Base-by-base conservation (phyloP, 169 alveolate species). In the Eimeria necatrix region DNA sequence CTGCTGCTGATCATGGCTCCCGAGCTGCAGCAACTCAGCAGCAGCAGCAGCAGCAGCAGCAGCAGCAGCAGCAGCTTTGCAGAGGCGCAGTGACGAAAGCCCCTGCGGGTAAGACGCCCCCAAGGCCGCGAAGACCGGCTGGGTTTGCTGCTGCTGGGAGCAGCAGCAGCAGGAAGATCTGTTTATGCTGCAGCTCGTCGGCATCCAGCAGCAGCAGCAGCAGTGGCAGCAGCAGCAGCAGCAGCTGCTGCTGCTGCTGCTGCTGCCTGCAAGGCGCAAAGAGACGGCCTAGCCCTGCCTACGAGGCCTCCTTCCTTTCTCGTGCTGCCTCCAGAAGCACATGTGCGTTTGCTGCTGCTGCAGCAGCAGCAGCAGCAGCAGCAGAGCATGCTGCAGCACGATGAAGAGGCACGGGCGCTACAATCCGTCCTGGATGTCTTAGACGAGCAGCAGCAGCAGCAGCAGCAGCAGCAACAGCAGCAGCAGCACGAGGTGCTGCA, bases 1-100 rank as follows among this genome's bases (percentile, higher is more conserved):
- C 12, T 56, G 68, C 68, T 56, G 22, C 68, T 56, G 22, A 14
- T 56, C 0, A 56, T 18, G 68, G 22, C 2, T 10, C 68, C 68
- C 22, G 12, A 10, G 12, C 22, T 14, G 68, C 68, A 14, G 68
- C 68, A 56, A 18, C 68, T 56, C 68, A 14, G 12, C 22, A 56
- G 68, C 68, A 56, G 68, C 68, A 56, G 68, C 68, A 56, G 20
- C 68, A 56, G 68, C 68, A 56, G 68, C 68, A 56, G 20, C 41
- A 32, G 41, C 41, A 32, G 41, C 41, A 32, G 68, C 68, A 56
- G 4, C 68, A 18, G 12, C 68, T 56, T 56, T 18, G 68, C 68
- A 18, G 68, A 10, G 20, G 68, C 68, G 12, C 68, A 56, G 68
- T 56, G 68, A 56, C 68, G 68, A 10, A 56, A 18, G 68, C 68